Conservation (phyloP, 164 flowering plant genomes). For the Kingdonia uniflora region DNA sequence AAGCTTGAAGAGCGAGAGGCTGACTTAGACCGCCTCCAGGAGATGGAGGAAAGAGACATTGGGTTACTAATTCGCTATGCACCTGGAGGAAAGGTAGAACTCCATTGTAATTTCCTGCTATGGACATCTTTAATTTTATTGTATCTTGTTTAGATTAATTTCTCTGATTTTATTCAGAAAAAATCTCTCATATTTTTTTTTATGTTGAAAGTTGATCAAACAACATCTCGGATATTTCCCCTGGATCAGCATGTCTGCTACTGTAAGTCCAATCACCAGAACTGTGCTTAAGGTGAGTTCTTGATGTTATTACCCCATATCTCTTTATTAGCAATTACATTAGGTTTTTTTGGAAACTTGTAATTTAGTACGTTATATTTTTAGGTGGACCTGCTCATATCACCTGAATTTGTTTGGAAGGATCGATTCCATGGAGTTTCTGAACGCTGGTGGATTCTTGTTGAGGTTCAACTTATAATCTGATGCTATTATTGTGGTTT, state of each 20-base stretch:
- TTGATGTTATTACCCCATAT: neutral
- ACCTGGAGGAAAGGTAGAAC: conserved; percentile 78
- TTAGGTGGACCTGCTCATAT: conserved; percentile 78
- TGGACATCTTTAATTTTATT: neutral
- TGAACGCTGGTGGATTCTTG: conserved; percentile 92
- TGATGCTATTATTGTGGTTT: conserved; percentile 1
- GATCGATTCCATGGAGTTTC: conserved; percentile 91
- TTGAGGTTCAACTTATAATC: conserved; percentile 54
- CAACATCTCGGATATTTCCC: conserved; percentile 88
- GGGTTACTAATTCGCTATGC: conserved; percentile 84
- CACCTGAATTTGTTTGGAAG: conserved; percentile 91
- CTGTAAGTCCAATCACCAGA: conserved; percentile 95
- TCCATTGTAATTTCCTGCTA: neutral
- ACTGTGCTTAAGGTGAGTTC: conserved; percentile 83
- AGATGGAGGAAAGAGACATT: conserved; percentile 94
- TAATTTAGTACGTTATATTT: neutral
- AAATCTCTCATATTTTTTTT: neutral
- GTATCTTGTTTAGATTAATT: too few relatives aligned
- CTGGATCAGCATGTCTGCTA: conserved; percentile 69
- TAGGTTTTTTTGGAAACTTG: neutral
- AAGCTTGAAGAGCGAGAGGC: conserved; percentile 87
- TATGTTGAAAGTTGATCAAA: conserved; percentile 59
- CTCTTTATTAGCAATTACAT: too few relatives aligned
- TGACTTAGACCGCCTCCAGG: conserved; percentile 75
- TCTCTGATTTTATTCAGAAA: too few relatives aligned